Percentiles rank a stretch among this genome's conserved stretches.
Conservation (phyloP, 2,329 filamentous ascomycete species). For the Penicillium sp. region DNA sequence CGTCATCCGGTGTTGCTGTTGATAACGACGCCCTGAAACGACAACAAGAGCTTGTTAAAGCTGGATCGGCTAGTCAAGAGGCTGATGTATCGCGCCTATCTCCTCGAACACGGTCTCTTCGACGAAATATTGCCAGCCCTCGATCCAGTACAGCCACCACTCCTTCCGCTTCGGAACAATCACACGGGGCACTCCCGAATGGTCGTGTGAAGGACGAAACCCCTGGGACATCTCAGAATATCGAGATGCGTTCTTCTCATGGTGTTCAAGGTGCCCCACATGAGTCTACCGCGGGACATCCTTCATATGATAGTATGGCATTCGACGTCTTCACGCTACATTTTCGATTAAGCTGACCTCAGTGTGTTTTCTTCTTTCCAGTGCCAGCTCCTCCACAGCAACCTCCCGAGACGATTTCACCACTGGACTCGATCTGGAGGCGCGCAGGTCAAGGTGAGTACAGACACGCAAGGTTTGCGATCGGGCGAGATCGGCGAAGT, state of each 20-base stretch:
- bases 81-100: slow-evolving; percentile 19
- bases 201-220: slow-evolving; percentile 21
- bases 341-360: slow-evolving; percentile 8
- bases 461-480: background rate
- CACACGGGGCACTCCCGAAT: slow-evolving; percentile 24
- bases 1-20: slow-evolving; percentile 52
- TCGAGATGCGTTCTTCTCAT: slow-evolving; percentile 26
- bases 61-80: slow-evolving; percentile 46
- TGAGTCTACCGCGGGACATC: slow-evolving; percentile 3
- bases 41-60: slow-evolving; percentile 56
- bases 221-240: slow-evolving; percentile 7
- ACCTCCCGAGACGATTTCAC: slow-evolving; percentile 31
- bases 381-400: slow-evolving; percentile 27
- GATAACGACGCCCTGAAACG: slow-evolving; percentile 59
- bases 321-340: background rate
- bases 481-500: background rate
- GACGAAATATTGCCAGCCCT: slow-evolving; percentile 38
- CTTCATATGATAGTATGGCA: slow-evolving; percentile 16
- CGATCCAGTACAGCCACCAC: slow-evolving; percentile 26
- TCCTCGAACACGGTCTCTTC: slow-evolving; percentile 39
- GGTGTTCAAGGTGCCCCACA: slow-evolving; percentile 12
- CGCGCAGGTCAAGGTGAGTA: slow-evolving; percentile 54
- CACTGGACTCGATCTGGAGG: slow-evolving; percentile 48
- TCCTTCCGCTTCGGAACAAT: slow-evolving; percentile 28
- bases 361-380: slow-evolving; percentile 22